Evolutionary conservation across 768 basidiomycete genomes (phyloP).

Genomic region (Boletus eberwhitei): DNA sequence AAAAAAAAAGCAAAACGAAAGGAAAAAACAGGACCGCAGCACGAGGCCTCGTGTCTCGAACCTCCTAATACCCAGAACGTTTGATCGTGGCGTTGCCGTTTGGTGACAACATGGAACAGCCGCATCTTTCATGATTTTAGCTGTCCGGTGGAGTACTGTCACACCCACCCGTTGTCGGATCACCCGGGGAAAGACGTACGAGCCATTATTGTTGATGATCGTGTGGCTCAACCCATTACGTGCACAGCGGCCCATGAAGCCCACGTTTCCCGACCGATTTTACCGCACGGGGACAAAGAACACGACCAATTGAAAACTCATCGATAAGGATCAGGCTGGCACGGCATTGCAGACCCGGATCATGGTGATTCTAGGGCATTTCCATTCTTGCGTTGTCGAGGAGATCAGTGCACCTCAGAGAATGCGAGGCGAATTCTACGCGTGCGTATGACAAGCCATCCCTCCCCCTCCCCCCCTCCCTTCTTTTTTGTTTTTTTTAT

Average conservation of each 20-base stretch:
- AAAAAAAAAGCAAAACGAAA: not conserved
- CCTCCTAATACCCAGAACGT: not conserved
- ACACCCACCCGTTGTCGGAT: conserved; percentile 6
- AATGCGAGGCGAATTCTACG: not conserved
- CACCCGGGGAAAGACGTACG: conserved; percentile 9
- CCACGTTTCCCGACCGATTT: not conserved
- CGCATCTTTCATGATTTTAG: not conserved
- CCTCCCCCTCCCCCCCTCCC: no score
- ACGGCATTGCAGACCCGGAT: conserved; percentile 1
- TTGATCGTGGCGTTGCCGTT: conserved; percentile 15
- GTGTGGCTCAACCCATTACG: conserved; percentile 10
- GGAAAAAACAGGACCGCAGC: not conserved
- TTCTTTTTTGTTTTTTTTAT: not conserved
- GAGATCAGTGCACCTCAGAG: not conserved
- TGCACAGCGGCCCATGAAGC: not conserved
- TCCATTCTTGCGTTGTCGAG: not conserved
- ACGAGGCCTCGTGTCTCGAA: not conserved
- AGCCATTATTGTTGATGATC: not conserved
- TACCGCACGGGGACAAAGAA: conserved; percentile 1
- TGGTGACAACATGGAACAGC: conserved; percentile 4
- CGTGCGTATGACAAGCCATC: not conserved
- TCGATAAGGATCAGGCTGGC: not conserved
- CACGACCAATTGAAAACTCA: not conserved
- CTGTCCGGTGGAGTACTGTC: not conserved
- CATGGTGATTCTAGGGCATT: not conserved